Conservation (phyloP, 2,329 filamentous ascomycete species). For the Parafenestella ontariensis region DNA sequence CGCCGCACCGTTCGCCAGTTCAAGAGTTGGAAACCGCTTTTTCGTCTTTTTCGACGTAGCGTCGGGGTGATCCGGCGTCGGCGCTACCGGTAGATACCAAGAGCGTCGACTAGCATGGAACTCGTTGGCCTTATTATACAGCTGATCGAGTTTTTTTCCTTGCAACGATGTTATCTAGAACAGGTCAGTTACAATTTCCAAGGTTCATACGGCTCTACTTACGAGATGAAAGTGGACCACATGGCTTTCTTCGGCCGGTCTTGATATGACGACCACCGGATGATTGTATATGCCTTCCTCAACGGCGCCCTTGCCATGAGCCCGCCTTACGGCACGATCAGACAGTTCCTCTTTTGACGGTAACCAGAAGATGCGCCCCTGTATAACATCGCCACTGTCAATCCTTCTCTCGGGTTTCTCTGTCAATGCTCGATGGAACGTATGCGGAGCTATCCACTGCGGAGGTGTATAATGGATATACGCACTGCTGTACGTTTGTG, state of each 20-base stretch:
- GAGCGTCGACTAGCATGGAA: constrained; percentile 41
- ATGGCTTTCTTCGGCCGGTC: constrained; percentile 32
- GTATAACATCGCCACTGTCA: constrained; percentile 26
- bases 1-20: constrained; percentile 25
- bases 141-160: constrained; percentile 40
- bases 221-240: constrained; percentile 47
- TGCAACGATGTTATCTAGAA: constrained; percentile 44
- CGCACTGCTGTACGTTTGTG: background rate
- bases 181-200: constrained; percentile 15
- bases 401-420: constrained; percentile 18
- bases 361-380: constrained; percentile 43
- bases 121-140: constrained; percentile 42
- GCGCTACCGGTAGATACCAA: constrained; percentile 45
- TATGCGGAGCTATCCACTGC: constrained; percentile 3
- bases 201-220: constrained; percentile 10
- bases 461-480: constrained; percentile 6
- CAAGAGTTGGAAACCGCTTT: constrained; percentile 40
- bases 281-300: constrained; percentile 46
- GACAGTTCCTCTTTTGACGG: constrained; percentile 39
- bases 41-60: constrained; percentile 40
- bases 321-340: constrained; percentile 32
- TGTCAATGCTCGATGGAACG: constrained; percentile 13
- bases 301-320: constrained; percentile 39
- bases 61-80: constrained; percentile 41
- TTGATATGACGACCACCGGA: constrained; percentile 43